Conservation (phyloP, 176 grass and related monocot species). For the Oropetium thomaeum region DNA sequence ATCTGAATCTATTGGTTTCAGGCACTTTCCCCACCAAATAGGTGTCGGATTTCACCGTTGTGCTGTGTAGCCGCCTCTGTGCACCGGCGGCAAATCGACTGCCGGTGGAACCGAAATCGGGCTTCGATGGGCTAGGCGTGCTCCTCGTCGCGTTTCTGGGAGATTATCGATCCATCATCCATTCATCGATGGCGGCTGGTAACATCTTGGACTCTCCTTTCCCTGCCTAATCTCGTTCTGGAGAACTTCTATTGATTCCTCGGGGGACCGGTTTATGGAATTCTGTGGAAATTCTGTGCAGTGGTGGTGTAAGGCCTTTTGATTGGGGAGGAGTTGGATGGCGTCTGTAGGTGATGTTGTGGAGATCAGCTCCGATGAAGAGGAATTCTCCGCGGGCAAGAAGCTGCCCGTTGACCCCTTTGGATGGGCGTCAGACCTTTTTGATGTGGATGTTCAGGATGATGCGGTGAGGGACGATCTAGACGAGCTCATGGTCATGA, state of each 20-base stretch:
- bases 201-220: constrained; percentile 27
- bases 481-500: constrained; percentile 65
- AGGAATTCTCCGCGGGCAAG: constrained; percentile 20
- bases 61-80: not conserved
- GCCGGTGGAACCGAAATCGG: constrained; percentile 20
- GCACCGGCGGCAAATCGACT: not conserved
- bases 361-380: constrained; percentile 97
- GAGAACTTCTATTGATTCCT: constrained; percentile 18
- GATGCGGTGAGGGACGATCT: constrained; percentile 25
- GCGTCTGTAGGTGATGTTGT: constrained; percentile 40
- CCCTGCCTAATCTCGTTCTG: constrained; percentile 1
- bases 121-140: constrained; percentile 16
- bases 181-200: not conserved
- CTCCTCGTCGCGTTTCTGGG: constrained; percentile 15
- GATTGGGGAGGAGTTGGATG: constrained; percentile 36
- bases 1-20: constrained; percentile 19
- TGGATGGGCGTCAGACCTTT: constrained; percentile 33
- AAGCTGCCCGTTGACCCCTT: not conserved
- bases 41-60: constrained; percentile 9
- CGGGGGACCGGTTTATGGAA: not conserved
- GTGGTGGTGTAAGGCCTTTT: not conserved
- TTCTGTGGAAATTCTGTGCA: not conserved
- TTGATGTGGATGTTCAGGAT: not conserved
- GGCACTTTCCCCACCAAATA: constrained; percentile 9
- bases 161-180: constrained; percentile 26